phyloP scores from a whole-genome alignment of 2,329 filamentous ascomycete species.

The Mycosphaerelloides madeirae region DNA sequence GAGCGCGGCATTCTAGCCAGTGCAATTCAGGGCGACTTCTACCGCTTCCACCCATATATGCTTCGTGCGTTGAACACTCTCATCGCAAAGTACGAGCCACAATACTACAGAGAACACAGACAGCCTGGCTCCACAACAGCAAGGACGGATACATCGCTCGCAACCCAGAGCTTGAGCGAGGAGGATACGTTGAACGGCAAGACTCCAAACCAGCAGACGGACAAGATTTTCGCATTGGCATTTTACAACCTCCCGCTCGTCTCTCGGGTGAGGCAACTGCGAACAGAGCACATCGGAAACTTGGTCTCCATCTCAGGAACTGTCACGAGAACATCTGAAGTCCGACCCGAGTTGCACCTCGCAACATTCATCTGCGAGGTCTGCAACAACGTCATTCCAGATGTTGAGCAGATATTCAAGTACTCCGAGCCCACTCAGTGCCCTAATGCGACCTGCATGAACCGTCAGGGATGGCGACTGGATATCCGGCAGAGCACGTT shows the following conservation, averaged over 20 bases:
- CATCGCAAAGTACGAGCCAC: constrained; percentile 88
- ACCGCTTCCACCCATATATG: constrained; percentile 89
- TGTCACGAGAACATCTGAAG: constrained; percentile 93
- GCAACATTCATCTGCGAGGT: constrained; percentile 89
- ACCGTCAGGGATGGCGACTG: constrained; percentile 89
- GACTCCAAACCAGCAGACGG: constrained; percentile 88
- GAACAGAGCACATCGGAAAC: constrained; percentile 86
- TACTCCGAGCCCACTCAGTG: constrained; percentile 97
- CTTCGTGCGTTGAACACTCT: constrained; percentile 84
- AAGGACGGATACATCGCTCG: constrained; percentile 56
- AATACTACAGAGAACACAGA: constrained; percentile 88
- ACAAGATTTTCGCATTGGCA: constrained; percentile 88
- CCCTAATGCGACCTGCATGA: constrained; percentile 80
- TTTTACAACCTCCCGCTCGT: constrained; percentile 91
- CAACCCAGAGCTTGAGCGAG: constrained; percentile 56
- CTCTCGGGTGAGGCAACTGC: constrained; percentile 76
- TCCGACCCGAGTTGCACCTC: constrained; percentile 84
- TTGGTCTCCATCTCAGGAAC: constrained; percentile 94
- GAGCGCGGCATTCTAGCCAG: constrained; percentile 77
- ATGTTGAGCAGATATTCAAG: constrained; percentile 94
- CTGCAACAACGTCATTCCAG: constrained; percentile 77
- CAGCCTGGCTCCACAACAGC: constrained; percentile 73
- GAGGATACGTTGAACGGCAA: constrained; percentile 59
- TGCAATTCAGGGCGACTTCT: constrained; percentile 85
- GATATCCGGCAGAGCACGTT: constrained; percentile 97